Conservation (phyloP, 257 asterid genomes). For the Petunia axillaris region DNA sequence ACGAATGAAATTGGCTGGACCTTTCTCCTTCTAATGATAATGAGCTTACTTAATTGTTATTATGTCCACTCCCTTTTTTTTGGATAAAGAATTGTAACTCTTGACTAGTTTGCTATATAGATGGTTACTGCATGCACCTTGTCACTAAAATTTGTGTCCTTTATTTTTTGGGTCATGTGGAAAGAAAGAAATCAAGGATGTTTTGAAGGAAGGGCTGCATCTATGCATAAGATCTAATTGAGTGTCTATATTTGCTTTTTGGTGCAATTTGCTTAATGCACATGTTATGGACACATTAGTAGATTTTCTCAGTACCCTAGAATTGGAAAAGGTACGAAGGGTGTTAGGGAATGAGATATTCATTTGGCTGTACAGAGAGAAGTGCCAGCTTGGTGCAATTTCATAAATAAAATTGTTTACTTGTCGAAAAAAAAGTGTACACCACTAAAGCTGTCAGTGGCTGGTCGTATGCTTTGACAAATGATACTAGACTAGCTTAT, state of each 20-base stretch:
- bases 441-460: not conserved
- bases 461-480: not conserved
- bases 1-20: not conserved
- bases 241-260: not conserved
- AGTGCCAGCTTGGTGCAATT: slow-evolving; percentile 9
- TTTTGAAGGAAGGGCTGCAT: not conserved
- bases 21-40: not conserved
- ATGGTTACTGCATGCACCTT: not conserved
- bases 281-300: not conserved
- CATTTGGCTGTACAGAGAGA: slow-evolving; percentile 7
- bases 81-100: no score
- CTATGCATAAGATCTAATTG: not conserved
- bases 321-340: slow-evolving; percentile 13
- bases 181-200: not conserved
- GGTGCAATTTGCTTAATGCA: not conserved
- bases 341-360: slow-evolving; percentile 17
- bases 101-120: not conserved
- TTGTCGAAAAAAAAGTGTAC: not conserved
- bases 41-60: slow-evolving; percentile 1
- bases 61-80: not conserved
- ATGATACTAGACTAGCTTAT: not conserved
- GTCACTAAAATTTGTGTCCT: slow-evolving; percentile 7
- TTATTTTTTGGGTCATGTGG: not conserved
- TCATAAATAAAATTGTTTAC: not conserved
- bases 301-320: slow-evolving; percentile 5